These are phyloP conservation scores for Phytophthora gonapodyides DNA, from an alignment of 352 stramenopile genomes.

Conservation along the genomic window DNA sequence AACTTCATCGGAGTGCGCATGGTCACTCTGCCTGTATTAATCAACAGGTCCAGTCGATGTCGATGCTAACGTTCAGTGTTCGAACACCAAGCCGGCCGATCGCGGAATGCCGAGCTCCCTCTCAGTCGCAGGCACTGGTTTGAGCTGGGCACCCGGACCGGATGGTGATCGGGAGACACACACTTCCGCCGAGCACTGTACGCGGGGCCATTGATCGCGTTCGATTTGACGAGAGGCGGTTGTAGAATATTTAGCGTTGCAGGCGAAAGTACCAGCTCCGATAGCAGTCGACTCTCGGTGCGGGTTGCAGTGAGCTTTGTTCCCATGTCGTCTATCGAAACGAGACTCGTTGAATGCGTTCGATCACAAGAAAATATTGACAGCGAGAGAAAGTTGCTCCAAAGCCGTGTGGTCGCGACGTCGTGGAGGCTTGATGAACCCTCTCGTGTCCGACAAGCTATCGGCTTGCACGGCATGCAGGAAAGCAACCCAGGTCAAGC, in stretches of 20 bases:
- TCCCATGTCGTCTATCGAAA: conserved; percentile 25
- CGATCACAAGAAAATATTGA: conserved; percentile 24
- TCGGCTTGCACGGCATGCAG: conserved; percentile 4
- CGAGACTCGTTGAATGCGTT: conserved; percentile 15
- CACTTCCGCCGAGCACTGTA: conserved; percentile 34
- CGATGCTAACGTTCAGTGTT: conserved; percentile 16
- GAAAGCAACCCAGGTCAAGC: neutral
- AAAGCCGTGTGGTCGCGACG: conserved; percentile 19
- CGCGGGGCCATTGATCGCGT: conserved; percentile 4
- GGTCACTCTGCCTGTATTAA: conserved; percentile 4
- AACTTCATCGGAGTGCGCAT: conserved; percentile 36
- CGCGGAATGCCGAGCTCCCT: conserved; percentile 15
- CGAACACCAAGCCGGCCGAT: conserved; percentile 34
- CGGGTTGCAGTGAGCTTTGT: conserved; percentile 19
- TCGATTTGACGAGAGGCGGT: conserved; percentile 26
- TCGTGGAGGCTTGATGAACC: conserved; percentile 5
- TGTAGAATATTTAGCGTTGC: conserved; percentile 33
- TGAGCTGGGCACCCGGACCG: conserved; percentile 29
- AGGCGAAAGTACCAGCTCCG: conserved; percentile 22
- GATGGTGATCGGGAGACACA: conserved; percentile 23
- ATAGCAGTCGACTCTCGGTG: conserved; percentile 15
- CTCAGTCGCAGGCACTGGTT: conserved; percentile 1
- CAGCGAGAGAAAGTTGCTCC: conserved; percentile 10
- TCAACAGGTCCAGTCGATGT: neutral
- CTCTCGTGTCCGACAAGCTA: neutral